Conservation (phyloP, 352 stramenopile genomes). For the Phytophthora sansomeana region DNA sequence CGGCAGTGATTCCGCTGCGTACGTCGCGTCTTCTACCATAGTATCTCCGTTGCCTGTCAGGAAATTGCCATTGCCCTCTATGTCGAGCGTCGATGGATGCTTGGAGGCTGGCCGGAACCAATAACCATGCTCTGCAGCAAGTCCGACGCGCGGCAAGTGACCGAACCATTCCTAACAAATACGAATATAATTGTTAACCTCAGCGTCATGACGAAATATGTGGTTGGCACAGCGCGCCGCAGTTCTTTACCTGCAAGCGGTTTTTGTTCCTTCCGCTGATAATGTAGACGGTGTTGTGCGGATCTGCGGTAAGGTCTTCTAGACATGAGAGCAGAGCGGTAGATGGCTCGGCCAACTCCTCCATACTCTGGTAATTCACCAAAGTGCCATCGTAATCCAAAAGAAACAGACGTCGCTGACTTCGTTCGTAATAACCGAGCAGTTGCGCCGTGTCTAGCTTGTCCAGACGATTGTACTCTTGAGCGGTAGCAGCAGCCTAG, state of each 20-base stretch:
- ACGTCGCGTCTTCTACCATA: conserved; percentile 19
- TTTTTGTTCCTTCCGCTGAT: conserved; percentile 86
- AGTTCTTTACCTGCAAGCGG: conserved; percentile 51
- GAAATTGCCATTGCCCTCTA: conserved; percentile 11
- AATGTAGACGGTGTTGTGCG: conserved; percentile 87
- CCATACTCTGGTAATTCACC: conserved; percentile 83
- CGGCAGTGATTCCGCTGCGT: conserved; percentile 11
- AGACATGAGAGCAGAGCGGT: conserved; percentile 66
- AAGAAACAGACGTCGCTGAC: conserved; percentile 81
- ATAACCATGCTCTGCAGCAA: conserved; percentile 84
- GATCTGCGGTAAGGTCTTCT: conserved; percentile 71
- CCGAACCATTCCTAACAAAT: conserved; percentile 80
- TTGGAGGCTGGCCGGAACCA: conserved; percentile 82
- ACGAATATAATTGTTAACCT: conserved; percentile 3
- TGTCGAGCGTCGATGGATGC: conserved; percentile 42
- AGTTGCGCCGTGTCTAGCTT: conserved; percentile 87
- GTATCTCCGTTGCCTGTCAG: conserved; percentile 4
- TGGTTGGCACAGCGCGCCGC: background rate
- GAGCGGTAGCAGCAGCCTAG: conserved; percentile 66
- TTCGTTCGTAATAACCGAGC: conserved; percentile 86
- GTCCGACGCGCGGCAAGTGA: conserved; percentile 74
- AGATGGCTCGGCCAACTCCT: conserved; percentile 70
- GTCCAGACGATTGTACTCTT: conserved; percentile 90
- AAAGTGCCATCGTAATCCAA: conserved; percentile 90
- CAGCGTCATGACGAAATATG: background rate